Percentiles rank a stretch among this genome's conserved stretches.
Evolutionary conservation across 2,329 filamentous ascomycete species (phyloP).

Genomic region (Kalmusia sp.): DNA sequence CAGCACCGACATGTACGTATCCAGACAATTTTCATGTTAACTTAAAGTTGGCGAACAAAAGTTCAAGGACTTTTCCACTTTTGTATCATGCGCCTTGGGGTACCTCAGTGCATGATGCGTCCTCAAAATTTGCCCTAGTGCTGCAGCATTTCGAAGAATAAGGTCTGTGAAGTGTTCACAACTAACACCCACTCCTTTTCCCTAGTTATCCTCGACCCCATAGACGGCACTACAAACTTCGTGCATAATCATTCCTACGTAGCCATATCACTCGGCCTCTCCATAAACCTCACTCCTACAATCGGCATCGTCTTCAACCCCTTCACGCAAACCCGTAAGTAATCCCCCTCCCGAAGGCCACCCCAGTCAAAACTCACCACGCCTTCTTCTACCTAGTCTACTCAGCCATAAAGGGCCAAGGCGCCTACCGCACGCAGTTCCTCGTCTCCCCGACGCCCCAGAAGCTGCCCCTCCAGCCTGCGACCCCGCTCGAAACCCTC

Average conservation of each 20-base stretch:
- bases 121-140: no score
- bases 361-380: background rate
- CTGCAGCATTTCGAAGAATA: no score
- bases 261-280: conserved; percentile 78
- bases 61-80: no score
- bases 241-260: conserved; percentile 77
- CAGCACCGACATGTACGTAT: conserved; percentile 66
- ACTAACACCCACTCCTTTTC: background rate
- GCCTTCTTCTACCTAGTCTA: conserved; percentile 56
- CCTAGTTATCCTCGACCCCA: conserved; percentile 79
- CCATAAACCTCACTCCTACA: conserved; percentile 65
- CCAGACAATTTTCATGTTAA: no score
- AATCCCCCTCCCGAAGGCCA: background rate
- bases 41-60: no score
- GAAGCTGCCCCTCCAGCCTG: conserved; percentile 57
- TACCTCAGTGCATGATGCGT: no score
- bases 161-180: background rate
- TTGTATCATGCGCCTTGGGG: no score
- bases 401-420: conserved; percentile 71
- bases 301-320: conserved; percentile 84
- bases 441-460: background rate
- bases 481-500: conserved; percentile 66
- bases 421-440: conserved; percentile 59
- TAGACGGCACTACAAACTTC: conserved; percentile 84
- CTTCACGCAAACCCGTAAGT: conserved; percentile 63